Evolutionary conservation across 345 rosid species (phyloP), one percentile per base, ranked within the genome.

Genomic region (Rhizophora apiculata): DNA sequence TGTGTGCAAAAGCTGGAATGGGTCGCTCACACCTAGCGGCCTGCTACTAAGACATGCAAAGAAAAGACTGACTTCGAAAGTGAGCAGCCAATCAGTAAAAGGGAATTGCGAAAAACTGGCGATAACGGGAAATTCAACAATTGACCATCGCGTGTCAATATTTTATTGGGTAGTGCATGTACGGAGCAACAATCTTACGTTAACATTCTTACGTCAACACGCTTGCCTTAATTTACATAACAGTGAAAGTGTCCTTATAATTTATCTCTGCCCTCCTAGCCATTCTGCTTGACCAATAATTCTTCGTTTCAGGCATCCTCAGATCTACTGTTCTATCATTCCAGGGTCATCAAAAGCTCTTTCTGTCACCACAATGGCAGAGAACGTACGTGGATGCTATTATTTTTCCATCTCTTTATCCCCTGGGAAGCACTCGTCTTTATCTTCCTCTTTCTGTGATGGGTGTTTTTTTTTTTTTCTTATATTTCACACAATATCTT

Each of bases 341-440:
- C 21, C 27, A 61, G 43, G 9, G 49, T 58, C 8, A 20, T 8
- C 29, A 7, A 34, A 7, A 49, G 31, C n/a, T 30, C 32, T 21
- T 74, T 72, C 31, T 43, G 19, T 24, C 73, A 19, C 58, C 53
- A 70, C 79, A n/a, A 79, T 79, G 82, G 82, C 60, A 39, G 80
- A 79, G 57, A 75, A 72, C 80, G 82, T 79, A 46, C 46, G 30
- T 2, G 26, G 4, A 51, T 27, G 22, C 22, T 29, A 18, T n/a
- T 13, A 6, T 11, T 62, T 18, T 46, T 57, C 9, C 18, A 2
- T 18, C 48, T 29, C 57, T 53, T 10, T 32, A 0, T 34, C 29
- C 21, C 19, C 36, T 22, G 10, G 24, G 34, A 5, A 26, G 1
- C 59, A 6, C 57, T 26, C 2, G 29, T 26, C 63, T 30, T 60